Percentiles rank a stretch among this genome's conserved stretches.
phyloP scores from a whole-genome alignment of 805 yeast genomes.

The Limtongia smithiae region DNA sequence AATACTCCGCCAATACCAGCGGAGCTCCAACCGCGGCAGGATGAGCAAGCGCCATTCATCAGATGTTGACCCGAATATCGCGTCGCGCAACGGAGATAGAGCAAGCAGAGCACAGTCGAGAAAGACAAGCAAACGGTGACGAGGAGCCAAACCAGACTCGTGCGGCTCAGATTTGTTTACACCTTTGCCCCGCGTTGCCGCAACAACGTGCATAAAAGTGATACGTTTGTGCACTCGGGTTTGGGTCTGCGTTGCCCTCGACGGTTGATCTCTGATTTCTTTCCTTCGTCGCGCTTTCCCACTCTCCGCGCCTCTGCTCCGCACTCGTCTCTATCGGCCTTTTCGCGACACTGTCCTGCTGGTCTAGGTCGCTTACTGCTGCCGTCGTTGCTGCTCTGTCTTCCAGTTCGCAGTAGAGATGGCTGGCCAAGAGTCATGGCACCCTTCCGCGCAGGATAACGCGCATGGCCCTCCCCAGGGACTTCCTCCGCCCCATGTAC shows the following conservation, averaged over 20 bases:
- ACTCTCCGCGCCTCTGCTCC: background rate
- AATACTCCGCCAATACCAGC: too few relatives aligned
- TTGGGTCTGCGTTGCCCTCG: background rate
- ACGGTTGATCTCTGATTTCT: background rate
- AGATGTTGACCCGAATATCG: too few relatives aligned
- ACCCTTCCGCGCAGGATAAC: constrained; percentile 21
- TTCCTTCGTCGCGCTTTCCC: background rate
- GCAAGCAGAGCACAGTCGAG: too few relatives aligned
- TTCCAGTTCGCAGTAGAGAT: constrained; percentile 1
- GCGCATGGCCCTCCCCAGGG: constrained; percentile 22
- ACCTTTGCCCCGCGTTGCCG: background rate
- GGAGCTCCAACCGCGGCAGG: too few relatives aligned
- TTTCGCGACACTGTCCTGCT: too few relatives aligned
- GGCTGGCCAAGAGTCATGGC: constrained; percentile 27
- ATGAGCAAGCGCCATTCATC: too few relatives aligned
- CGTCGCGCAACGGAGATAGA: too few relatives aligned
- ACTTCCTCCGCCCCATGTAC: constrained; percentile 31
- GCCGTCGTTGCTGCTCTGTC: background rate
- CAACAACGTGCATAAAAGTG: background rate
- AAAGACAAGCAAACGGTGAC: too few relatives aligned
- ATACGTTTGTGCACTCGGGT: background rate
- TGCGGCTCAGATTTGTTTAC: too few relatives aligned
- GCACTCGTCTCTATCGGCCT: too few relatives aligned
- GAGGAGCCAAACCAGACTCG: too few relatives aligned
- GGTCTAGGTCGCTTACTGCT: background rate